Base-by-base conservation (phyloP, 305 asterid genomes). In the Fraxinus nigra region DNA sequence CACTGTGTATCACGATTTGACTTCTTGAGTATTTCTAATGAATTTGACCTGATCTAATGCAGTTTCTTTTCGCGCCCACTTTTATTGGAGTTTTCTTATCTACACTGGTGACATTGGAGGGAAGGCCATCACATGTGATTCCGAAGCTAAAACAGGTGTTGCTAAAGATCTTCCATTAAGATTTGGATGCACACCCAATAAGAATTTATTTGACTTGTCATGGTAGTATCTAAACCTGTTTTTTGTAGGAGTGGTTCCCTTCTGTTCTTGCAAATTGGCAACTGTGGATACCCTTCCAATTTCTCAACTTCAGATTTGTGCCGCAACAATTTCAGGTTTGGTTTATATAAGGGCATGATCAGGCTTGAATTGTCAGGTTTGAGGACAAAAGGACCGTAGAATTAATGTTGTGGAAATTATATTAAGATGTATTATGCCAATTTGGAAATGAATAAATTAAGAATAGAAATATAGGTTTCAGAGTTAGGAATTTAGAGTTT, bases 301-400 rank as follows among this genome's bases (percentile, higher is more conserved):
- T 96, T 89, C 85, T 96, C 86, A 96, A 94, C 89, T 96, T 96
- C 79, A 93, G 94, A 9, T 94, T 93, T 76, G 99, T 96, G 54
- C 99, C 99, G 11, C 98, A 94, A 83, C 98, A 93, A 80, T 94
- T 94, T 90, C 99, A 96, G 99, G 99, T 95, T 77, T 20, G 87
- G 78, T 79, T 56, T 5, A 61, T 77, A 72, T 32, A 20, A 77
- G 59, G 78, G 79, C 80, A 63, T 18, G 6, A 75, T 59, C 35
- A 63, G 24, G 75, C 59, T 40, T 70, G 54, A 56, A 7, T 34
- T 34, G 63, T 6, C 38, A 54, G 28, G 65, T 79, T 83, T 59
- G 73, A 65, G 26, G 30, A 65, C 73, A 26, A 11, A 65, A 26
- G 13, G 73, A 10, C 37, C 18, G 1, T 11, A 65, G 30, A 65